Evolutionary conservation across 176 grass and related monocot species (phyloP), one percentile per base, ranked within the genome.

Genomic region (Otatea glauca): DNA sequence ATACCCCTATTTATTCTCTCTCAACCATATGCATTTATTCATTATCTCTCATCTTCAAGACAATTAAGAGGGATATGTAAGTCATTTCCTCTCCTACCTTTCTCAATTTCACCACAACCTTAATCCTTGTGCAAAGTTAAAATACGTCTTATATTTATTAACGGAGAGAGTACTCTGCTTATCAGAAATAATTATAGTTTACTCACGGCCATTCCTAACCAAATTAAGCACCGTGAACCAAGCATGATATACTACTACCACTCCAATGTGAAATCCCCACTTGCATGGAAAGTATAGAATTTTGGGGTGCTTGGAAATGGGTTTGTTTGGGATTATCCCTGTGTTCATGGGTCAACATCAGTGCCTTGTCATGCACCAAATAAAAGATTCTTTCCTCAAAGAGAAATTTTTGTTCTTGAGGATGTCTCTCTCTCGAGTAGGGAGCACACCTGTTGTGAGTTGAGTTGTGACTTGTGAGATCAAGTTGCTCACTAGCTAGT

Each of bases 341-440:
- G 42, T 79, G 38, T 83, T 87, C 78, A 69, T 75, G 32, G 37
- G 91, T 96, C 88, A 56, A 75, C 86, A 88, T 89, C 91, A 76
- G 13, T 44, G 88, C 91, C 81, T 79, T 73, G 88, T 91, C 84
- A 93, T 78, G 68, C 83, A 80, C 87, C 86, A 84, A 87, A 93
- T 89, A 34, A 79, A 86, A 70, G 39, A 79, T 64, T 80, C 39
- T 64, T 83, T 41, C 79, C 74, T 70, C 79, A 17, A 51, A 51
- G 69, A 71, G 38, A 65, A 27, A 13, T 25, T 61, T 61, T 61
- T 61, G 23, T 61, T 61, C 23, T 27, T 12, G 59, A 62, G 23
- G 14, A 67, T 47, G 23, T 42, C 58, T 65, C 68, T 44, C 47
- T 37, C 35, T 37, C 2, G 35, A 37, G 49, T 5, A 86, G 10